Percentiles rank a stretch among this genome's conserved stretches.
These are phyloP conservation scores for Boletus barrowsii DNA, from an alignment of 768 basidiomycete genomes.

Conservation along the genomic window DNA sequence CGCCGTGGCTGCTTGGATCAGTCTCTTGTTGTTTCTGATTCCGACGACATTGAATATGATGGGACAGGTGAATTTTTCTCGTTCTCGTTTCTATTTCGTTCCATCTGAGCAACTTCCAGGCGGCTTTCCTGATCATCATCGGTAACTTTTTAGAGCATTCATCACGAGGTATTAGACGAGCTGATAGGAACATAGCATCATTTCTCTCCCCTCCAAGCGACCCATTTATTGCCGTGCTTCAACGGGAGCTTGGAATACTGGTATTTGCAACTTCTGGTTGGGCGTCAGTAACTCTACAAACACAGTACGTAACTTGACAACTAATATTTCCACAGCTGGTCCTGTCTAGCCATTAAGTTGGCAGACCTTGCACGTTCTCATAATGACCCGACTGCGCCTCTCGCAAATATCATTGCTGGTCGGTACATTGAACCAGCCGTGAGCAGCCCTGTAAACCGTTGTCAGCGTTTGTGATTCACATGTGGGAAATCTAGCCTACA, in stretches of 20 bases:
- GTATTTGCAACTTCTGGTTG: constrained; percentile 48
- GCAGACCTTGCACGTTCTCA: constrained; percentile 54
- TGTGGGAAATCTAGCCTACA: constrained; percentile 38
- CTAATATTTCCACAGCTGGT: constrained; percentile 47
- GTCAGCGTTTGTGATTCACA: background rate
- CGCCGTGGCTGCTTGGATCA: constrained; percentile 60
- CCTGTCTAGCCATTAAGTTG: constrained; percentile 60
- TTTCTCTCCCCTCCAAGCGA: constrained; percentile 67
- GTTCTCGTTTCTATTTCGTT: background rate
- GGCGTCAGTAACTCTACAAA: constrained; percentile 49
- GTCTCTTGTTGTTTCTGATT: constrained; percentile 57
- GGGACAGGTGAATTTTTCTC: constrained; percentile 47
- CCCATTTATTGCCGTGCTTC: constrained; percentile 64
- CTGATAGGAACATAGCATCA: constrained; percentile 38
- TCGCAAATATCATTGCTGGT: constrained; percentile 44
- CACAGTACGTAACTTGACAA: background rate
- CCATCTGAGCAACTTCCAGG: constrained; percentile 36
- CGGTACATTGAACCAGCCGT: constrained; percentile 54
- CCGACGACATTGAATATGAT: constrained; percentile 44
- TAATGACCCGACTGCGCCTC: constrained; percentile 37
- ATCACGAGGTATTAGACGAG: background rate
- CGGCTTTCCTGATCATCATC: constrained; percentile 62
- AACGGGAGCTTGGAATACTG: constrained; percentile 59
- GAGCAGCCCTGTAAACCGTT: constrained; percentile 2
- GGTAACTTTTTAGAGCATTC: constrained; percentile 34